Evolutionary conservation across 352 stramenopile genomes (phyloP), one percentile per base, ranked within the genome.

Genomic region (Phytophthora megakarya): DNA sequence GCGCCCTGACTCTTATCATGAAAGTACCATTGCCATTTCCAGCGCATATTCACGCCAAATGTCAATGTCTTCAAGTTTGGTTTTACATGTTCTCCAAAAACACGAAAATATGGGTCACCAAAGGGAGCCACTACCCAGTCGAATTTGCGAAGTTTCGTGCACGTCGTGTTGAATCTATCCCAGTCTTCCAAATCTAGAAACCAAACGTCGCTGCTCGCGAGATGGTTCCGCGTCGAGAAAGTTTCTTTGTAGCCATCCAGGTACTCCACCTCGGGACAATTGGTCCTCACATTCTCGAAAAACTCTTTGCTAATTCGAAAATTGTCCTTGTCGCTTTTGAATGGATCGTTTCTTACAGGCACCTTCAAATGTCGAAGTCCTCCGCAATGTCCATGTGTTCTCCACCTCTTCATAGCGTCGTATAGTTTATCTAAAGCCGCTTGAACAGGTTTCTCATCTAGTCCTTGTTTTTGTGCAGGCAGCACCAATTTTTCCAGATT

Each of bases 11-110:
- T 63, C 0, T 25, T 51, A 1, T 73, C 49, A 1, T 37, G 18
- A 37, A 80, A 80, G 38, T 82, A 80, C 33, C 19, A 33, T 7
- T 19, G 7, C 71, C 71, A 83, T 26, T 70, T 46, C 69, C 75
- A 80, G 9, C 67, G 22, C 69, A 80, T 79, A 35, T 65, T 74
- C 19, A 80, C 60, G 2, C 43, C 53, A 18, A 83, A 75, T 5
- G 66, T 65, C 16, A 77, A 28, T 21, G 42, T 54, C 9, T 53
- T 68, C 18, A 82, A 32, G 5, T 74, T 22, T 1, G 67, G 71
- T 23, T 80, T 80, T 0, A 39, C 15, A 44, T 72, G 28, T 16
- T 72, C 55, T 6, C 71, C 74, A 16, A 79, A 82, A 5, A 53
- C 45, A 0, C 68, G 65, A 49, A 82, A 80, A 52, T 70, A 77